Evolutionary conservation across 148 eudicot genomes (phyloP), one percentile per base, ranked within the genome.

Genomic region (Rhododendron kiyosumense): DNA sequence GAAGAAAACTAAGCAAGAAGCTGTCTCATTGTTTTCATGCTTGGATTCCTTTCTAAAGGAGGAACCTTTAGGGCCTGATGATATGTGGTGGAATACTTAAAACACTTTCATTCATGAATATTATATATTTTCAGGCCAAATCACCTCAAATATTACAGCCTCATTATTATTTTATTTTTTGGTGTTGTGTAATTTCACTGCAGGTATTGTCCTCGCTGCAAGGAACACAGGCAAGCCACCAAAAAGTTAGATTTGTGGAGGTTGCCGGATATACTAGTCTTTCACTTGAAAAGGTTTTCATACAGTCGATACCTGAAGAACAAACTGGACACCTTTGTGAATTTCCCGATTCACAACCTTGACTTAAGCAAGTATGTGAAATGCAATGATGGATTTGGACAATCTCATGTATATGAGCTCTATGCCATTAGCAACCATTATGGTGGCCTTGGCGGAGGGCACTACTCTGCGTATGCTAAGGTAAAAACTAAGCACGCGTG

Each of bases 371-470:
- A 92, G 82, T 95, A 97, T 87, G 93, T 94, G 49, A 92, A 92
- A 91, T 79, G 90, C 86, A 88, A 86, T 79, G 95, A 89, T 85
- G 89, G 90, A 78, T 92, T 90, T 54, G 88, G 88, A 45, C 61
- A 51, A 24, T 88, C 95, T 52, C 78, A 91, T 87, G 82, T 89
- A 1, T 97, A 97, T 81, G 98, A 97, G 89, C 86, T 97, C 15
- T 97, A 93, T 93, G 99, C 99, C 74, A 89, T 97, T 43, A 97
- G 98, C 93, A 97, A 97, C 87, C 99, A 97, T 90, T 97, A 97
- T 88, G 99, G 99, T 81, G 99, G 99, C 85, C 96, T 97, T 67
- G 99, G 99, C 81, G 98, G 96, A 8, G 99, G 99, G 34, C 99
- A 97, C 85, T 97, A 97, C 86, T 87, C 99, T 82, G 99, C 99